Conservation (phyloP, 306 rosid species). For the Citrullus colocynthis region DNA sequence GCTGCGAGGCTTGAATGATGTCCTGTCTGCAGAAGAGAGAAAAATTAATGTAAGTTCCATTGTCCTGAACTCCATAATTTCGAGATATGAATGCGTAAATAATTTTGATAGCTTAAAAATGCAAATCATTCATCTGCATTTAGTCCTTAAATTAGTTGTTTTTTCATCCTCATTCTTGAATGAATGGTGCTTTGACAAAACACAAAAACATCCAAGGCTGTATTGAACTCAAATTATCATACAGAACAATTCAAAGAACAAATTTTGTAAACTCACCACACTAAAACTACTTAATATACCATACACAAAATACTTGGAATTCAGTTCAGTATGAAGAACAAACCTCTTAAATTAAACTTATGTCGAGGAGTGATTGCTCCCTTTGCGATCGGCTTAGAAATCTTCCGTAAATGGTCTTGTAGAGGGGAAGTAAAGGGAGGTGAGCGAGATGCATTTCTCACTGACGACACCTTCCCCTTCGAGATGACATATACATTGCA, state of each 20-base stretch:
- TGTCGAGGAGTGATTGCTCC: slow-evolving; percentile 20
- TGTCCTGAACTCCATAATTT: neutral
- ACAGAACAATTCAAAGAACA: neutral
- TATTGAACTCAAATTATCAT: neutral
- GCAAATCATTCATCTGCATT: neutral
- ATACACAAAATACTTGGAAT: neutral
- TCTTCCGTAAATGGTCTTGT: slow-evolving; percentile 19
- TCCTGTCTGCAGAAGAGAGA: slow-evolving; percentile 18
- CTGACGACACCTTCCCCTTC: slow-evolving; percentile 65
- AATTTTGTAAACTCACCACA: neutral
- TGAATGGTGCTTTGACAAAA: neutral
- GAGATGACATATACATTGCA: slow-evolving; percentile 64
- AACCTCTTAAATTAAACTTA: slow-evolving; percentile 39
- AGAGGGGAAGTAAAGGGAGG: slow-evolving; percentile 64
- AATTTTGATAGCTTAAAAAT: neutral
- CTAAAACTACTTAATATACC: neutral
- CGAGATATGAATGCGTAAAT: neutral
- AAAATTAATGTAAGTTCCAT: neutral
- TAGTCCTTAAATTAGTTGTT: neutral
- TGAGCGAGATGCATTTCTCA: slow-evolving; percentile 41
- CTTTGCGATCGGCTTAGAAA: slow-evolving; percentile 11
- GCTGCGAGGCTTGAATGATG: slow-evolving; percentile 46
- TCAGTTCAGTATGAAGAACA: slow-evolving; percentile 4
- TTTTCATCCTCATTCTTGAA: neutral
- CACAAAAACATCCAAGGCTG: neutral